Percentiles rank a stretch among this genome's conserved stretches.
Conservation (phyloP, 1,284 basidiomycete species). For the Ustilago nuda region DNA sequence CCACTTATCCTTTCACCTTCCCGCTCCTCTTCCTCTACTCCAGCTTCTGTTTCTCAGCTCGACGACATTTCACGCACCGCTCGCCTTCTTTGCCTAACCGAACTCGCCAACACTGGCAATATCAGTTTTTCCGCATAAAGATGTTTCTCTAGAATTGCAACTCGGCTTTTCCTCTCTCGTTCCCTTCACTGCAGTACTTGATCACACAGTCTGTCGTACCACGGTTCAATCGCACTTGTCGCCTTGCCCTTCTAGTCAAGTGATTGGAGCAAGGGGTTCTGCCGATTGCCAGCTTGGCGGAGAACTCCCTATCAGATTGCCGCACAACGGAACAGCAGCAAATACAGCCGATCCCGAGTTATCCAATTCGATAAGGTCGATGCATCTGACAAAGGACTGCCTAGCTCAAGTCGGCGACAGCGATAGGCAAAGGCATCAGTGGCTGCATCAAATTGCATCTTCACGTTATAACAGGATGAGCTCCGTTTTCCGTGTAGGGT, state of each 20-base stretch:
- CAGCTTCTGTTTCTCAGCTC: background rate
- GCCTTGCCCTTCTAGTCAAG: background rate
- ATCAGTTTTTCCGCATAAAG: conserved; percentile 14
- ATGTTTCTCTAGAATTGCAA: conserved; percentile 5
- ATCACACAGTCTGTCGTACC: background rate
- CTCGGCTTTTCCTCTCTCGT: background rate
- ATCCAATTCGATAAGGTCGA: background rate
- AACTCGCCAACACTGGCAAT: conserved; percentile 11
- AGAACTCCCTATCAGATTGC: background rate
- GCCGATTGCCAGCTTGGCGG: background rate
- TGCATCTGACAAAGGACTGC: too few species aligned
- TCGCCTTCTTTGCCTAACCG: conserved; percentile 8
- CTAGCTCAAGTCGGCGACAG: too few species aligned
- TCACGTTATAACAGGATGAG: too few species aligned
- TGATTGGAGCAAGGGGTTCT: background rate
- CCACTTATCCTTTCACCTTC: background rate
- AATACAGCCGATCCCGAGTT: background rate
- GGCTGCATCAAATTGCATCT: too few species aligned
- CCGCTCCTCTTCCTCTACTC: background rate
- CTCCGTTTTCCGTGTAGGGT: too few species aligned
- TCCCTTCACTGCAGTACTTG: background rate
- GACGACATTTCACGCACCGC: background rate
- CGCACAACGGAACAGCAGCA: background rate
- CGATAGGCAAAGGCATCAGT: too few species aligned
- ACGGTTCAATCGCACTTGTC: background rate